Conservation (phyloP, 345 rosid species). For the Eucalyptus viminalis region DNA sequence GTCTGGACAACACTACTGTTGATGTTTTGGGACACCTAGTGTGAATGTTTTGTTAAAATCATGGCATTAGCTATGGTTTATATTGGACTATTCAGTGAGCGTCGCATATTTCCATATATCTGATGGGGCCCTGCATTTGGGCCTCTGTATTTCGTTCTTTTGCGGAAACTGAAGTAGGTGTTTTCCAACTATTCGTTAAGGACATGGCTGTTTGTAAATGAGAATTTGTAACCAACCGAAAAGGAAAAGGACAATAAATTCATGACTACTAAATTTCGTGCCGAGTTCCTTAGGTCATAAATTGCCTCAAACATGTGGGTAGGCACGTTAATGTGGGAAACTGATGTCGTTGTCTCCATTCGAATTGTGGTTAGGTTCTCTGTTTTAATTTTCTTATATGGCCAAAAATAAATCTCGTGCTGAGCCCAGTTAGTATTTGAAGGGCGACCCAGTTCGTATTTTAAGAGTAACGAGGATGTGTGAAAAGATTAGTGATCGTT, state of each 20-base stretch:
- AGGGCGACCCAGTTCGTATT: neutral
- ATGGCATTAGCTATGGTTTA: neutral
- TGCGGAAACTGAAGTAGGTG: neutral
- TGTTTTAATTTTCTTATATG: neutral
- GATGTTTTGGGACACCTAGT: neutral
- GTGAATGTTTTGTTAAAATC: neutral
- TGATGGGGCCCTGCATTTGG: neutral
- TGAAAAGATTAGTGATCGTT: neutral
- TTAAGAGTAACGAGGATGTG: neutral
- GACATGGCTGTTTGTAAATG: neutral
- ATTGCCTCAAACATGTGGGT: neutral
- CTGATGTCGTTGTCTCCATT: neutral
- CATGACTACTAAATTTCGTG: neutral
- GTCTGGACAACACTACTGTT: neutral
- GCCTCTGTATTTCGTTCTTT: neutral
- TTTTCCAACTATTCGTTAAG: neutral
- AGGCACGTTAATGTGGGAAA: too few species aligned
- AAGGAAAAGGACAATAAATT: neutral
- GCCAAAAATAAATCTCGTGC: neutral
- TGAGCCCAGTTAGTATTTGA: neutral
- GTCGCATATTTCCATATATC: neutral
- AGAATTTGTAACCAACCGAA: neutral
- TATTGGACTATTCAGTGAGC: neutral
- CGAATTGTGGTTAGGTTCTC: neutral
- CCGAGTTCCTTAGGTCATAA: neutral